Conservation (phyloP, 179 eudicot species). For the Spinacia oleracea region DNA sequence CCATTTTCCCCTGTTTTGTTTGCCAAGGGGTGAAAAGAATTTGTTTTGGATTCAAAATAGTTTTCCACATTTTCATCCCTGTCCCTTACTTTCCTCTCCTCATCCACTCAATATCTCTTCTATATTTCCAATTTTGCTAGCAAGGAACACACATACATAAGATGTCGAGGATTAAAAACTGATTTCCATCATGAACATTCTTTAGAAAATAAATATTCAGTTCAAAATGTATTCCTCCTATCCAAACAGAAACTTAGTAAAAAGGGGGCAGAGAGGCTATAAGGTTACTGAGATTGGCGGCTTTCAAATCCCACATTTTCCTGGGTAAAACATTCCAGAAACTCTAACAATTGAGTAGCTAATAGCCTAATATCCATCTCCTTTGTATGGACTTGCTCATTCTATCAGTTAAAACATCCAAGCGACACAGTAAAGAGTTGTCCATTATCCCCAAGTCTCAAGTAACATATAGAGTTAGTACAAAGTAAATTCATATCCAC, state of each 20-base stretch:
- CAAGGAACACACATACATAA: not conserved
- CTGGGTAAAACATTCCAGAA: not conserved
- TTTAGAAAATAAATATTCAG: no score
- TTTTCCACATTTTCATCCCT: not conserved
- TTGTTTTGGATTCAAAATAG: no score
- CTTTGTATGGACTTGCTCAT: not conserved
- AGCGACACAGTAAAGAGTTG: not conserved
- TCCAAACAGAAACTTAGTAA: no score
- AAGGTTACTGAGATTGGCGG: not conserved
- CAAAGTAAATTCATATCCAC: not conserved
- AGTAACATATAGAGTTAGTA: not conserved
- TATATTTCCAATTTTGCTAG: not conserved
- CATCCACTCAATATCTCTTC: not conserved
- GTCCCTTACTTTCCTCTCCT: not conserved
- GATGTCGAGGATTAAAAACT: no score
- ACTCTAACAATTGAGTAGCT: not conserved
- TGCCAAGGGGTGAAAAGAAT: no score
- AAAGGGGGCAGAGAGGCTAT: not conserved
- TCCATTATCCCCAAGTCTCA: not conserved
- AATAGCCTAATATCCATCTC: not conserved
- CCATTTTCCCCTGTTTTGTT: no score
- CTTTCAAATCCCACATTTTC: not conserved
- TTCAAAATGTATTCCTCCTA: no score
- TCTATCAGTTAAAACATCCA: not conserved
- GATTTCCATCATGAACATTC: no score